Conservation (phyloP, 225 moss, liverwort and hornwort genomes). For the Lunularia cruciata region DNA sequence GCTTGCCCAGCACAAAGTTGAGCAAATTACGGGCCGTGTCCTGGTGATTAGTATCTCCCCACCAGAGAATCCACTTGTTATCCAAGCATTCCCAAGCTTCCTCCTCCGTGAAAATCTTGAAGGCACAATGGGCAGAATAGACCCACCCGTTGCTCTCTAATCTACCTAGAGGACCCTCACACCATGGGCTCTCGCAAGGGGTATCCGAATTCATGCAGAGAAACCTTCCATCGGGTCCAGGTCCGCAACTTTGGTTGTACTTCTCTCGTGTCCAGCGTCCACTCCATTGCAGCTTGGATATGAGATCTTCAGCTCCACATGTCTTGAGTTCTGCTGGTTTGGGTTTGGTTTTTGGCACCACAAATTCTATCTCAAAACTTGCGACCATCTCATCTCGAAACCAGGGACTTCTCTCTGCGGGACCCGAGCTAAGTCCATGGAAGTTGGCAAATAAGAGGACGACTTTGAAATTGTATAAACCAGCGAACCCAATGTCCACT, state of each 20-base stretch:
- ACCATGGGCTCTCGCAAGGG: constrained; percentile 30
- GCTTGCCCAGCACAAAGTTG: constrained; percentile 27
- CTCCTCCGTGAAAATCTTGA: constrained; percentile 32
- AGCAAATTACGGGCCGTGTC: constrained; percentile 42
- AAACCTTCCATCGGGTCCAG: constrained; percentile 14
- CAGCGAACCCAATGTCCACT: constrained; percentile 28
- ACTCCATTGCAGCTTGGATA: constrained; percentile 28
- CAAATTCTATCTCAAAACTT: constrained; percentile 1
- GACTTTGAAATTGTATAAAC: constrained; percentile 28
- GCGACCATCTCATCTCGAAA: constrained; percentile 9
- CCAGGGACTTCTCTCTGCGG: background rate
- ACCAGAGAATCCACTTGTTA: constrained; percentile 44
- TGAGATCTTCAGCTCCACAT: constrained; percentile 29
- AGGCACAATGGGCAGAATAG: constrained; percentile 45
- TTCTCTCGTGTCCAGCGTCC: constrained; percentile 44
- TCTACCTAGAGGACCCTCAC: constrained; percentile 32
- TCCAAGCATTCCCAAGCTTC: constrained; percentile 45
- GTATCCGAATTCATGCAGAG: constrained; percentile 23
- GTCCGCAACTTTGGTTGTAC: constrained; percentile 19
- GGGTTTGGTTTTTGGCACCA: background rate
- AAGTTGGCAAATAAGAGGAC: constrained; percentile 33
- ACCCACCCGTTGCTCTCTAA: constrained; percentile 51
- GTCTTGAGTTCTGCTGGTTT: background rate
- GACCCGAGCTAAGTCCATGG: constrained; percentile 21
- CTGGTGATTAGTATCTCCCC: constrained; percentile 39